Evolutionary conservation across 1,284 basidiomycete genomes (phyloP), one percentile per base, ranked within the genome.

Genomic region (Anthracocystis walkeri): DNA sequence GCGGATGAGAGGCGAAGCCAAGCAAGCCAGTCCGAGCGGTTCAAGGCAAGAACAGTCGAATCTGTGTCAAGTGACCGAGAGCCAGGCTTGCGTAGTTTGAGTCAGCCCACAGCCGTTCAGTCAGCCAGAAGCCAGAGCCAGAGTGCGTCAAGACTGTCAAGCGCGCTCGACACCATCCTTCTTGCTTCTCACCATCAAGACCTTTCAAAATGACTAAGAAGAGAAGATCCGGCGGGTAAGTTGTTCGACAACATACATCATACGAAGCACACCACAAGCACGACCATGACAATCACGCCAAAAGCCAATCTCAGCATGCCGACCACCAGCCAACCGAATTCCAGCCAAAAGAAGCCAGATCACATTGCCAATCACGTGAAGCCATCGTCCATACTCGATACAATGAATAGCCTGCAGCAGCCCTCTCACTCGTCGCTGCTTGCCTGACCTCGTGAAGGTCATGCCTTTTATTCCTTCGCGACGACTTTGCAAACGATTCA

Each of bases 171-270:
- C 59, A 53, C 52, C 64, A 65, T 49, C 60, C 60, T 75, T 62
- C 55, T 59, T 65, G 65, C 42, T 66, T 53, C 58, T 67, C 68
- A 75, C 64, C 73, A 75, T 72, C 74, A 71, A 76, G 68, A 76
- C 68, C 35, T 58, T 59, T 61, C 79, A 80, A 76, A 61, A 84
- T 83, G 96, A 98, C 95, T 84, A 97, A 96, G 90, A 98, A 98
- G 90, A 92, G 96, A 92, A 93, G 96, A 92, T 94, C 93, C 90
- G 92, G 78, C 74, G 79, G 79, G 79, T 81, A 74, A 62, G 79
- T 81, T 27, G 25, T 62, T 55, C 68, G 56, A 40, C 68, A 61
- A 16, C 53, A 46, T 48, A 38, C 21, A 48, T 25, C 46, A 29
- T 6, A 20, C 48, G 10, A 29, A 49, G 44, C 44, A 46, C 18